Conservation (phyloP, 148 eudicot genomes). For the Cornus florida region DNA sequence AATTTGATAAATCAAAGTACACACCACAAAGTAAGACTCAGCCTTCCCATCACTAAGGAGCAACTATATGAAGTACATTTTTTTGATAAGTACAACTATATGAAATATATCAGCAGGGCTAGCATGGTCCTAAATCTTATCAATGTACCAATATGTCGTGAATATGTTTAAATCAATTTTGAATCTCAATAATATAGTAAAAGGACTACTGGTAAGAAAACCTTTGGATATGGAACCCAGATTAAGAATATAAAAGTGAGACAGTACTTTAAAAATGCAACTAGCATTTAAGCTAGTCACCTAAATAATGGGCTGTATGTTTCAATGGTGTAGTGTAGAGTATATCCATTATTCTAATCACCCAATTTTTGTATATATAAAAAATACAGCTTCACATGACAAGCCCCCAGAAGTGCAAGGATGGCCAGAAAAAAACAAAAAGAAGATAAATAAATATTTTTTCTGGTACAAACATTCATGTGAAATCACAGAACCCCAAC, state of each 20-base stretch:
- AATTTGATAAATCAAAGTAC: background rate
- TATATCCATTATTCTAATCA: background rate
- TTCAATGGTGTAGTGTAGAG: background rate
- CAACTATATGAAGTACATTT: background rate
- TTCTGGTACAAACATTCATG: no score
- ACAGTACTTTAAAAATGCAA: background rate
- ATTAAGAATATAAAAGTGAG: background rate
- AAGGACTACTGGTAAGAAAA: background rate
- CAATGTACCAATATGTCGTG: background rate
- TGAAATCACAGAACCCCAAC: no score
- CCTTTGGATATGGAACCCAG: no score
- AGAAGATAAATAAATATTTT: no score
- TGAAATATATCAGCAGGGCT: background rate
- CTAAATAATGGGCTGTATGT: background rate
- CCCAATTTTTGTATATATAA: background rate
- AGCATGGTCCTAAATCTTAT: background rate
- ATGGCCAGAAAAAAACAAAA: background rate
- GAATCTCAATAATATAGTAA: background rate
- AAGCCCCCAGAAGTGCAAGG: background rate
- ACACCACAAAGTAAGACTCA: constrained; percentile 8
- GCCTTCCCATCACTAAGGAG: constrained; percentile 3
- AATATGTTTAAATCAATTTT: background rate
- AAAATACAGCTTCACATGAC: background rate
- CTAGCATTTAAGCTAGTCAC: background rate
- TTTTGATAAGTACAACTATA: no score